These are phyloP conservation scores for Ilex paraguariensis DNA, from an alignment of 305 asterid genomes.

Conservation along the genomic window DNA sequence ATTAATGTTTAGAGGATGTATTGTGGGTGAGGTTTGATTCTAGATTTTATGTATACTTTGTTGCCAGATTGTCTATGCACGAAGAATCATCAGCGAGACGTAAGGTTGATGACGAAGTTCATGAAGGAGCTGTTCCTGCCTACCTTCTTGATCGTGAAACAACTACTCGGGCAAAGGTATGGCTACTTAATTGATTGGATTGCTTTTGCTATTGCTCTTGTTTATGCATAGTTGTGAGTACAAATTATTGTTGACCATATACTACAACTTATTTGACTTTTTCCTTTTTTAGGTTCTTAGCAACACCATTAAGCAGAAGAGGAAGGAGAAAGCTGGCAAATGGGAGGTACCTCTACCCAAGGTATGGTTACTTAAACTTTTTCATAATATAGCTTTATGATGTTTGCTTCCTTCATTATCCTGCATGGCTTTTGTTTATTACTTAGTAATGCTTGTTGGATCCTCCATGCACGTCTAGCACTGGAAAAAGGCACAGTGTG, in stretches of 20 bases:
- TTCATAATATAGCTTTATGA: too few relatives aligned
- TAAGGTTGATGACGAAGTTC: slow-evolving; percentile 87
- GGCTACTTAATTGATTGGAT: slow-evolving; percentile 6
- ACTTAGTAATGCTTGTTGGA: too few relatives aligned
- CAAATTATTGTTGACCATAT: not conserved
- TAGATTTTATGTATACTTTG: not conserved
- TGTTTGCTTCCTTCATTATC: too few relatives aligned
- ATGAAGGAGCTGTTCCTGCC: slow-evolving; percentile 90
- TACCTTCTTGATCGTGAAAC: slow-evolving; percentile 97
- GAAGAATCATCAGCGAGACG: slow-evolving; percentile 81
- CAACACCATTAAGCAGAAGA: slow-evolving; percentile 93
- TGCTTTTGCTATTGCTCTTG: slow-evolving; percentile 3
- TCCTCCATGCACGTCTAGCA: too few relatives aligned
- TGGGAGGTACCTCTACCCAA: slow-evolving; percentile 99
- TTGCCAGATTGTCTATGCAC: slow-evolving; percentile 71
- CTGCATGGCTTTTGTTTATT: too few relatives aligned
- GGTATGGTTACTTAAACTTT: slow-evolving; percentile 30
- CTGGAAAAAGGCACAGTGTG: too few relatives aligned
- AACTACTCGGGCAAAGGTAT: slow-evolving; percentile 91
- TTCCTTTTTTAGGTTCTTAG: slow-evolving; percentile 60
- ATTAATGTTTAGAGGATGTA: too few relatives aligned
- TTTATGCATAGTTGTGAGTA: not conserved
- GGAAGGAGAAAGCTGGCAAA: slow-evolving; percentile 96
- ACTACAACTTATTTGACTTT: slow-evolving; percentile 3
- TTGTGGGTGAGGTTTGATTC: too few relatives aligned